phyloP scores from a whole-genome alignment of 768 basidiomycete genomes.

The Kwoniella dejecticola region DNA sequence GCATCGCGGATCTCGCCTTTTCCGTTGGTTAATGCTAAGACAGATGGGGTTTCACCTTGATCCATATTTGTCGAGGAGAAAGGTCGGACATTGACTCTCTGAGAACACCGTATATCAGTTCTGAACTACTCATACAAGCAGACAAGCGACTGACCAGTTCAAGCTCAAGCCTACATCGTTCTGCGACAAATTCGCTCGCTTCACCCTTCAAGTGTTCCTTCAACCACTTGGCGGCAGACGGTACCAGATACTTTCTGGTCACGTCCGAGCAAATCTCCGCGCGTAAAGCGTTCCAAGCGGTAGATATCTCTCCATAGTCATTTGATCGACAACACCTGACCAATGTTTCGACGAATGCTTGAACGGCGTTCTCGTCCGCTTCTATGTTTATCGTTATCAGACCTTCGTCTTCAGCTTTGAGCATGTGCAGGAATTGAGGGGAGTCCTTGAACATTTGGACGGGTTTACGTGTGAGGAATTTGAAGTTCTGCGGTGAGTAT shows the following conservation, averaged over 20 bases:
- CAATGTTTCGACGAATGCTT: slow-evolving; percentile 73
- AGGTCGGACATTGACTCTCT: slow-evolving; percentile 84
- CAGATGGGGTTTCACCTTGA: slow-evolving; percentile 71
- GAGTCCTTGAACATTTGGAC: slow-evolving; percentile 68
- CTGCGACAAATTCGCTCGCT: slow-evolving; percentile 79
- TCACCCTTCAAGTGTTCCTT: slow-evolving; percentile 86
- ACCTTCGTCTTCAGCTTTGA: slow-evolving; percentile 85
- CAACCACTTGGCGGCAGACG: slow-evolving; percentile 81
- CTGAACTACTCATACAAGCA: neutral
- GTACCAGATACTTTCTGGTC: slow-evolving; percentile 77
- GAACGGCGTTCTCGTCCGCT: slow-evolving; percentile 63
- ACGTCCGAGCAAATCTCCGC: slow-evolving; percentile 75
- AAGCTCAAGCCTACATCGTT: slow-evolving; percentile 67
- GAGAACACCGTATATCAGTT: slow-evolving; percentile 14
- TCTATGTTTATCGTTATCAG: slow-evolving; percentile 75
- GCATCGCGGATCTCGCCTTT: slow-evolving; percentile 92
- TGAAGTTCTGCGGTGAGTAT: slow-evolving; percentile 74
- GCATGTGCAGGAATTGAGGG: slow-evolving; percentile 85
- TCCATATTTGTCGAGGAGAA: slow-evolving; percentile 67
- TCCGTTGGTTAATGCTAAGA: slow-evolving; percentile 91
- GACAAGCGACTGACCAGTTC: slow-evolving; percentile 63
- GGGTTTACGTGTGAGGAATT: slow-evolving; percentile 82
- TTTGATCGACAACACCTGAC: slow-evolving; percentile 81
- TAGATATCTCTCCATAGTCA: slow-evolving; percentile 77
- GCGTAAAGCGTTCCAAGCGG: slow-evolving; percentile 88